phyloP scores from a whole-genome alignment of 2,329 filamentous ascomycete genomes.

The Scedosporium dehoogii region DNA sequence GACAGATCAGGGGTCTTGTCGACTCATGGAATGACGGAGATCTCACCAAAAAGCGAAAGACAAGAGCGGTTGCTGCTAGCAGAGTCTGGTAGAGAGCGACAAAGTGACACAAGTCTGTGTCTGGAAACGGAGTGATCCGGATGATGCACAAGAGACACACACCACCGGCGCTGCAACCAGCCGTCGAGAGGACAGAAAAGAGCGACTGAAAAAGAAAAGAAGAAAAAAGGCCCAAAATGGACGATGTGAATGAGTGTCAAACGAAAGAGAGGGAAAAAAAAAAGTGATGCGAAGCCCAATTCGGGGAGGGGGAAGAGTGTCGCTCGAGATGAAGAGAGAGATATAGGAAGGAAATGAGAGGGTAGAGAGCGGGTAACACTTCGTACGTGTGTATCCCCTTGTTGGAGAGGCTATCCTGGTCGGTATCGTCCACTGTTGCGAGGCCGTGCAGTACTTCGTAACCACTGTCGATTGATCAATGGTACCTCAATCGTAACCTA shows the following conservation, averaged over 20 bases:
- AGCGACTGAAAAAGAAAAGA: slow-evolving; percentile 1
- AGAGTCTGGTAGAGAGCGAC: slow-evolving; percentile 4
- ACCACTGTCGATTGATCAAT: too few species aligned
- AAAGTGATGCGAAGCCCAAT: slow-evolving; percentile 6
- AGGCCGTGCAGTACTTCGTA: too few species aligned
- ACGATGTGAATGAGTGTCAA: neutral
- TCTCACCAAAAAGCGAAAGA: slow-evolving; percentile 3
- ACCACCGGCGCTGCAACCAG: neutral
- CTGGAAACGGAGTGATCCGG: slow-evolving; percentile 4
- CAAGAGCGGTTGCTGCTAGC: neutral
- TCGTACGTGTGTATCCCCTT: too few species aligned
- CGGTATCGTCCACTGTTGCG: too few species aligned
- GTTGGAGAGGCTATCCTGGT: too few species aligned
- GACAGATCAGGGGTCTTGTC: neutral
- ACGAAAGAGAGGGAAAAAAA: slow-evolving; percentile 5
- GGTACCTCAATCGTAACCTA: too few species aligned
- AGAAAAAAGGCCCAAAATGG: neutral
- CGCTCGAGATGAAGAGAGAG: neutral
- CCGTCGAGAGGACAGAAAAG: slow-evolving; percentile 8
- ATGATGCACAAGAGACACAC: neutral
- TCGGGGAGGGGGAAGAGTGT: slow-evolving; percentile 10
- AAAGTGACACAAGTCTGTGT: slow-evolving; percentile 3
- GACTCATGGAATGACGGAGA: neutral
- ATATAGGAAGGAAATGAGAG: too few species aligned
- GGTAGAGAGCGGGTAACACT: too few species aligned